Evolutionary conservation across 495 filamentous ascomycete species (phyloP), one percentile per base, ranked within the genome.

Genomic region (Aspergillus olivimuriae): DNA sequence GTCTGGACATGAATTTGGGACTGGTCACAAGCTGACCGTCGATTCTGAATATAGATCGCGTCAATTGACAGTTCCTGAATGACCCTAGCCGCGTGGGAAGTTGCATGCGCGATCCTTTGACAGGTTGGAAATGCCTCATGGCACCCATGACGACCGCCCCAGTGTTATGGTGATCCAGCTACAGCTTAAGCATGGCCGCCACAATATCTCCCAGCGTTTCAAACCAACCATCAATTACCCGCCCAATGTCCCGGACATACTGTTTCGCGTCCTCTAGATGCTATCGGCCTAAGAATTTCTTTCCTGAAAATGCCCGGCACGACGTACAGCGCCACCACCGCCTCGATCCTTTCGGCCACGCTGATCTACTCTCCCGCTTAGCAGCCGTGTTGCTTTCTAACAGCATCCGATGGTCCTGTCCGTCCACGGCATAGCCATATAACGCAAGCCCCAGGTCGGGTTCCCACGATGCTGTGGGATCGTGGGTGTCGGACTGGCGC

Each of bases 341-440:
- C 48, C 17, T 56, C 55, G 10, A 72, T 50, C 41, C 60, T 60
- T 21, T 62, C 53, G 8, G 70, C 43, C 0, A 61, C 48, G 4
- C 32, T 20, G 18, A 69, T 47, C 68, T 66, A 70, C 10, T 56
- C 55, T 48, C 41, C 4, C 57, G 41, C 45, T 61, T 53, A 2
- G 48, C 42, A 10, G 45, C 41, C 1, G 54, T 58, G 7, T 50
- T 52, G 1, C 59, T 50, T 32, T 72, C 63, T 4, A 38, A 51
- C 17, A 72, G 44, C 32, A 53, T 62, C 42, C 60, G 55, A 40
- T 69, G 58, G 2, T 53, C 53, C 8, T 63, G 48, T 17, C 62
- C 62, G 32, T 70, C 69, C 6, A 70, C 60, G 6, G 58, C 56
- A 48, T 69, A 62, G 7, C 60, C 60, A 0, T 53, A 46, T 0